Conservation (phyloP, 257 asterid species). For the Przewalskia tangutica region DNA sequence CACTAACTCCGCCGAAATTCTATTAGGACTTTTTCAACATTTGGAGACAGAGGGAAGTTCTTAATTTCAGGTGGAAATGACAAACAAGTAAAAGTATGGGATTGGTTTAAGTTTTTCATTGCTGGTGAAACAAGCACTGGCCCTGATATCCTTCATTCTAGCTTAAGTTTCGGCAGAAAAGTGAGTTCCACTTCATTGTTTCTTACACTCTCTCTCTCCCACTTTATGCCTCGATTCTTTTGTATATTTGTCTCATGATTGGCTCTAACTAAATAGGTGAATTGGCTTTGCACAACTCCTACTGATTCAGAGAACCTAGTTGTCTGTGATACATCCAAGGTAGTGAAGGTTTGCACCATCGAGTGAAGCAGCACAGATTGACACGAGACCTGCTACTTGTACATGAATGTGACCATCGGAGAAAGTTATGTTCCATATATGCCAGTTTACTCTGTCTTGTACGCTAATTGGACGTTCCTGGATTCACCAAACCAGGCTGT, state of each 20-base stretch:
- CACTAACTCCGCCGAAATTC: slow-evolving; percentile 6
- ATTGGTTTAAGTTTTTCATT: slow-evolving; percentile 44
- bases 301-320: slow-evolving; percentile 72
- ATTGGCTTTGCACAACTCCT: slow-evolving; percentile 86
- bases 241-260: slow-evolving; percentile 1
- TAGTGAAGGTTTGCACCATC: slow-evolving; percentile 64
- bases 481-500: not conserved
- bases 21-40: slow-evolving; percentile 63
- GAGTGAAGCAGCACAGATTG: slow-evolving; percentile 12
- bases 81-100: slow-evolving; percentile 78
- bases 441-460: not conserved
- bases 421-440: not conserved
- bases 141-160: slow-evolving; percentile 22
- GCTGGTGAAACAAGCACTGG: slow-evolving; percentile 25
- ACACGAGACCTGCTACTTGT: not conserved
- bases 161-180: slow-evolving; percentile 52
- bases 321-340: slow-evolving; percentile 80
- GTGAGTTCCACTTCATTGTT: slow-evolving; percentile 26
- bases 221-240: not conserved
- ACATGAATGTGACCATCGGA: not conserved
- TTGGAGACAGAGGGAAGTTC: slow-evolving; percentile 82
- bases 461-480: not conserved
- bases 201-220: not conserved
- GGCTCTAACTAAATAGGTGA: slow-evolving; percentile 43
- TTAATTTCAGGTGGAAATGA: slow-evolving; percentile 90